Percentiles rank a stretch among this genome's conserved stretches.
These are phyloP conservation scores for Ascomycota sp. DNA, from an alignment of 2,329 filamentous ascomycete genomes.

Conservation along the genomic window DNA sequence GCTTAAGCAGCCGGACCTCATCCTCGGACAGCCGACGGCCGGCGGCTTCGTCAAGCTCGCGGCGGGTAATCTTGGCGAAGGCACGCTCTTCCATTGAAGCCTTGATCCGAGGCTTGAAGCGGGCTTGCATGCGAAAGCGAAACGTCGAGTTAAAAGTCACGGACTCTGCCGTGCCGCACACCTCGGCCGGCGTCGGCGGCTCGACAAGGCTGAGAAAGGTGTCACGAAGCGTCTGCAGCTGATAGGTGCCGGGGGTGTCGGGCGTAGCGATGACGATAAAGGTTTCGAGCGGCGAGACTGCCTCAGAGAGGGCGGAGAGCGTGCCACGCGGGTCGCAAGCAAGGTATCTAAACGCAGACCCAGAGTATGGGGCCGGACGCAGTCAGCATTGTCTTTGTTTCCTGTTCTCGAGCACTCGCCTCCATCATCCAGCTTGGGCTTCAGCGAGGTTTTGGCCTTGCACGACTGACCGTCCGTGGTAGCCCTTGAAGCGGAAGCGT, in stretches of 20 bases:
- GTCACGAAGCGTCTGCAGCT: slow-evolving; percentile 51
- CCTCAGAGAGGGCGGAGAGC: slow-evolving; percentile 57
- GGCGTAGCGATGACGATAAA: slow-evolving; percentile 47
- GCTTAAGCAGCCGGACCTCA: slow-evolving; percentile 69
- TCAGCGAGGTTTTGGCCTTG: no score
- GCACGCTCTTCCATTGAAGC: slow-evolving; percentile 68
- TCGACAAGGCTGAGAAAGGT: slow-evolving; percentile 43
- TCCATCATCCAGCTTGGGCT: no score
- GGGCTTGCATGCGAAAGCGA: slow-evolving; percentile 79
- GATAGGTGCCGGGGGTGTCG: slow-evolving; percentile 50
- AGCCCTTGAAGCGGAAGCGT: slow-evolving; percentile 67
- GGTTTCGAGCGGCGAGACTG: slow-evolving; percentile 66
- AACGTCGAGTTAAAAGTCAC: slow-evolving; percentile 52
- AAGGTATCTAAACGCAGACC: no score
- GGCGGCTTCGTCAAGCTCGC: slow-evolving; percentile 65
- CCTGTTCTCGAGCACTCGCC: no score
- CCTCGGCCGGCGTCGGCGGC: slow-evolving; percentile 34
- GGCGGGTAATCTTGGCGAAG: slow-evolving; percentile 64
- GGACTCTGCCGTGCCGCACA: slow-evolving; percentile 55
- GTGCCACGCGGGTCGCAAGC: slow-evolving; percentile 69
- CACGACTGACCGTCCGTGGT: slow-evolving; percentile 62
- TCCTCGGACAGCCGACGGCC: slow-evolving; percentile 62
- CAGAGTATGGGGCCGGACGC: no score
- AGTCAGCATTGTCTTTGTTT: no score
- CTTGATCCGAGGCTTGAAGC: slow-evolving; percentile 72